A percentile compares a stretch with the other conserved stretches of the same genome.
Evolutionary conservation across 768 basidiomycete genomes (phyloP).

Genomic region (Tricholoma matsutake): DNA sequence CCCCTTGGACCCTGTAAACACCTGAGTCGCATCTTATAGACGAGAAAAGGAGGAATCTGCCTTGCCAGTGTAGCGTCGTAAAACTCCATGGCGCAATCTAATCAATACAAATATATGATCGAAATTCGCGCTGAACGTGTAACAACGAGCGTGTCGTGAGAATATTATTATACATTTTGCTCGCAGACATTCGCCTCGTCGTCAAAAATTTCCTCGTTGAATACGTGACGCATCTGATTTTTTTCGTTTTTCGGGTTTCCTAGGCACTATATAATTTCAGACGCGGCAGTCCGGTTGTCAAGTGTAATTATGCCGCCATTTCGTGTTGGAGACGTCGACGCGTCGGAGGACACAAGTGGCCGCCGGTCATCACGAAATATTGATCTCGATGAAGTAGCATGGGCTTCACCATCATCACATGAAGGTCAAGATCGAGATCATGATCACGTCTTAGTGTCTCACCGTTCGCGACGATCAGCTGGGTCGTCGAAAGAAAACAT

Average conservation of each 20-base stretch:
- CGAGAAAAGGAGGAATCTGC: neutral
- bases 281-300: neutral
- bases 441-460: neutral
- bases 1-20: neutral
- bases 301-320: conserved; percentile 3
- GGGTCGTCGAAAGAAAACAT: neutral
- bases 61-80: neutral
- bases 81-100: neutral
- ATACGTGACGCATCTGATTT: neutral
- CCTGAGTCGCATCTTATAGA: neutral
- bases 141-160: neutral
- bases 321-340: conserved; percentile 1
- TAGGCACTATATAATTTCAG: neutral
- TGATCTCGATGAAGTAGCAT: neutral
- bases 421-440: neutral
- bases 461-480: neutral
- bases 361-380: neutral
- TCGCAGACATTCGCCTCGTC: no score
- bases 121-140: neutral
- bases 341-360: neutral
- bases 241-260: neutral
- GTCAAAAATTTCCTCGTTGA: neutral
- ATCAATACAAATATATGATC: conserved; percentile 2
- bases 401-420: neutral
- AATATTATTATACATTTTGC: conserved; percentile 1